phyloP scores from a whole-genome alignment of 1,284 basidiomycete species.

The Ustilago trichophora region DNA sequence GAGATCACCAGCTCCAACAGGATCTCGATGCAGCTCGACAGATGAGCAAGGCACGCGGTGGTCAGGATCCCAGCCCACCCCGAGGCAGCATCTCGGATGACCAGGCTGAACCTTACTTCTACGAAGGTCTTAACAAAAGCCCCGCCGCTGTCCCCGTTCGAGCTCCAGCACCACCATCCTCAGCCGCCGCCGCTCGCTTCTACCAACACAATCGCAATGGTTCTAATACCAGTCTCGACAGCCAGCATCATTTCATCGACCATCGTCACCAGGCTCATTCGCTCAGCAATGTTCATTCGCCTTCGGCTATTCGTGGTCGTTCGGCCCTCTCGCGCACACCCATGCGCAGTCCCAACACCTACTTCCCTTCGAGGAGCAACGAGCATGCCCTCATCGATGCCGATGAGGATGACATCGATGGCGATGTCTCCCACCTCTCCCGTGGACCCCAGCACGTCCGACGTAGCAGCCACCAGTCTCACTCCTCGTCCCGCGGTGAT shows the following conservation, averaged over 20 bases:
- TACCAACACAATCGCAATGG: slow-evolving; percentile 61
- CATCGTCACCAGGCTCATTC: slow-evolving; percentile 64
- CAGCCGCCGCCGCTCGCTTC: slow-evolving; percentile 52
- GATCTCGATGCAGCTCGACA: slow-evolving; percentile 64
- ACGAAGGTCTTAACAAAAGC: slow-evolving; percentile 31
- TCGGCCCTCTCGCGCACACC: slow-evolving; percentile 35
- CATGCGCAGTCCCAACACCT: slow-evolving; percentile 39
- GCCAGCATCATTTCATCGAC: slow-evolving; percentile 64
- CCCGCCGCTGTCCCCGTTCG: slow-evolving; percentile 33
- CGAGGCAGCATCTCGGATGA: slow-evolving; percentile 37
- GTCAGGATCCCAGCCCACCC: slow-evolving; percentile 31
- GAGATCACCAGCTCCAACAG: slow-evolving; percentile 58
- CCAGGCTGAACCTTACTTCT: slow-evolving; percentile 41
- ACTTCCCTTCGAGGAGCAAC: slow-evolving; percentile 29
- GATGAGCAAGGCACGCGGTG: slow-evolving; percentile 58
- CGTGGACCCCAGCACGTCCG: slow-evolving; percentile 21
- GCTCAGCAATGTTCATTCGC: slow-evolving; percentile 54
- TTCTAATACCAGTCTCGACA: slow-evolving; percentile 62
- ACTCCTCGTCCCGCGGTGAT: slow-evolving; percentile 8
- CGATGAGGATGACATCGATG: slow-evolving; percentile 25
- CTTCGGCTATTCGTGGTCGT: slow-evolving; percentile 42
- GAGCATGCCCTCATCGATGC: slow-evolving; percentile 40
- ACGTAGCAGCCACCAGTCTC: slow-evolving; percentile 25
- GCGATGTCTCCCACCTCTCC: slow-evolving; percentile 38
- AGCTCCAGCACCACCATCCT: slow-evolving; percentile 23